Base-by-base conservation (phyloP, 192 early-diverging fungal species). In the Coemansia sp. region DNA sequence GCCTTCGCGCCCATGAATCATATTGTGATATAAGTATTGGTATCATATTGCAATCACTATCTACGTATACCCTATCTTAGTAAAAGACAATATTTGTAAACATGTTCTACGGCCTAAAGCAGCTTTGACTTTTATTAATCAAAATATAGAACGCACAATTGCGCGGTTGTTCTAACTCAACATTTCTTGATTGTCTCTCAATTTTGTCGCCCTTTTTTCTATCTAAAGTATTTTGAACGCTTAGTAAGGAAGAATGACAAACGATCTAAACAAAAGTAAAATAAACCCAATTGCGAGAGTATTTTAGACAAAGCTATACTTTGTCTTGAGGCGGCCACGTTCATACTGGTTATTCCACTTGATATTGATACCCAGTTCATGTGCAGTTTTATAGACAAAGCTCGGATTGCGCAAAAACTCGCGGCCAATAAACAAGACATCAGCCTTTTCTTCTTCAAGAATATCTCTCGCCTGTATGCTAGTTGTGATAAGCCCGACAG, bases 401-500 rank as follows among this genome's bases (percentile, higher is more conserved):
- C 53, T 72, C 18, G 90, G 81, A 34, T 95, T 81, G 41, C 87
- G 73, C 75, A 97, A 70, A 62, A 90, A 85, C 21, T 68, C 82
- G 21, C 94, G 83, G 18, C 78, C 95, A 7, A 93, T 34, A 9
- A 90, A 82, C 16, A 97, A 76, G 30, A 90, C 28, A 69, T 96
- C 93, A 0, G 95, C 94, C 53, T 80, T 66, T 7, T 82, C 82
- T 0, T 64, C 48, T 25, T 83, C 60, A 16, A 98, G 50, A 22
- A 94, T 82, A 3, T 81, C 79, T 26, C 95, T 86, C 0, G 92
- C 93, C 59, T 91, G 84, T 21, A 79, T 28, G 8, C 82, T 73
- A 18, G 84, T 74, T 4, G 81, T 84, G 59, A 97, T 96, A 0
- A 84, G 57, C 0, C 91, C 91, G 7, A 94, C 94, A 0, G 91